Base-by-base conservation (phyloP, 2,329 filamentous ascomycete species). In the Aotearoamyces nothofagi region DNA sequence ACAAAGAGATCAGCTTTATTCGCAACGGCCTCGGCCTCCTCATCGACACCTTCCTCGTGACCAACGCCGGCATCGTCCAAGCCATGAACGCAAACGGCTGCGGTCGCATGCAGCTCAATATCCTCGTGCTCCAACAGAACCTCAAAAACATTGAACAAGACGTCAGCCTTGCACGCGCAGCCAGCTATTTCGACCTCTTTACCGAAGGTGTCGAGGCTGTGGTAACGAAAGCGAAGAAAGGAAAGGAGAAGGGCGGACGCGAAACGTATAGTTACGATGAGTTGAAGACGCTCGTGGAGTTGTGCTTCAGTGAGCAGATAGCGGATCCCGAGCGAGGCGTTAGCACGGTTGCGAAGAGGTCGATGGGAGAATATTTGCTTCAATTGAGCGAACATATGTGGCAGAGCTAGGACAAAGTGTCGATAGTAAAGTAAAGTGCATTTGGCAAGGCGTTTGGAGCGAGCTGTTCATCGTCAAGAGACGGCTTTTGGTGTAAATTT, bases 41-140 rank as follows among this genome's bases (percentile, higher is more conserved):
- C 12, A 78, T 90, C 41, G 86, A 92, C 49, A 62, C 64, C 6
- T 80, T 78, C 46, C 71, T 96, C 3, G 71, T 94, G 20, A 60
- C 72, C 35, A 79, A 79, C 37, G 71, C 75, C 2, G 58, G 64
- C 11, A 67, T 69, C 46, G 78, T 87, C 24, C 72, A 74, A 27
- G 74, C 78, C 5, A 87, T 98, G 74, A 94, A 98, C 51, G 59
- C 57, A 20, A 70, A 78, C 42, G 90, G 90, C 23, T 81, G 77
- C 34, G 72, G 75, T n/a, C 70, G 84, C 20, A 84, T 98, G 70
- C 78, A 84, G 50, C 70, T 96, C 45, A 93, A 98, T 50, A 83
- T 94, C 27, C 66, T 94, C 14, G 90, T 98, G 22, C 61, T 98
- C 29, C 87, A 96, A 55, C 90, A 98, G 50, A 94, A 93, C 45